These are phyloP conservation scores for Magnusiomyces magnusii DNA, from an alignment of 1,139 yeast genomes.

Conservation along the genomic window DNA sequence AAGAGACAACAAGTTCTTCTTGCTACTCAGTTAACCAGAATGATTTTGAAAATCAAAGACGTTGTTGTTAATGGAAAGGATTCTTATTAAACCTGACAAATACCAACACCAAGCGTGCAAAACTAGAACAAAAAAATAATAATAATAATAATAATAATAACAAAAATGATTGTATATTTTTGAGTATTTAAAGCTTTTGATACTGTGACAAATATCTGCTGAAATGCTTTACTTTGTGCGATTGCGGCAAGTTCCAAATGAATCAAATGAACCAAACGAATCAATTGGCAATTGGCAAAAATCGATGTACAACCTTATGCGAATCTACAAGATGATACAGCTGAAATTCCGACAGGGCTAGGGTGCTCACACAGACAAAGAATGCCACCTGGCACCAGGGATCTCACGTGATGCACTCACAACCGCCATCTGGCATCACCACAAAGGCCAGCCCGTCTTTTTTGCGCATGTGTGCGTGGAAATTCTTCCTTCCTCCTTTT, in stretches of 20 bases:
- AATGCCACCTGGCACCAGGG: neutral
- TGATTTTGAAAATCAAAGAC: conserved; percentile 94
- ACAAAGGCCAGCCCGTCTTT: neutral
- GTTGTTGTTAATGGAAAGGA: conserved; percentile 90
- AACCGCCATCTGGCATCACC: conserved; percentile 1
- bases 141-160: too few relatives aligned
- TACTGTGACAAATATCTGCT: too few relatives aligned
- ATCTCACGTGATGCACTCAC: neutral
- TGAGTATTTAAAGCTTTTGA: too few relatives aligned
- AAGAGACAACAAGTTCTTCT: conserved; percentile 91
- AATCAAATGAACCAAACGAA: too few relatives aligned
- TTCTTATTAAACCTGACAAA: conserved; percentile 33
- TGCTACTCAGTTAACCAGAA: conserved; percentile 95
- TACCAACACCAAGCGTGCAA: too few relatives aligned
- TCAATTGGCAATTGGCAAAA: too few relatives aligned
- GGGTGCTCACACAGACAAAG: neutral
- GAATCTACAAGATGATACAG: neutral
- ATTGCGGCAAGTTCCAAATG: too few relatives aligned
- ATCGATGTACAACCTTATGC: neutral
- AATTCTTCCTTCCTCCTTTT: neutral
- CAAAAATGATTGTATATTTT: too few relatives aligned
- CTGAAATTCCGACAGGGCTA: neutral
- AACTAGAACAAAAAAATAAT: too few relatives aligned
- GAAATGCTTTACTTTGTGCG: too few relatives aligned
- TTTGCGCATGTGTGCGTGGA: neutral